Evolutionary conservation across 176 grass and related monocot species (phyloP), one percentile per base, ranked within the genome.

Genomic region (Musa itinerans): DNA sequence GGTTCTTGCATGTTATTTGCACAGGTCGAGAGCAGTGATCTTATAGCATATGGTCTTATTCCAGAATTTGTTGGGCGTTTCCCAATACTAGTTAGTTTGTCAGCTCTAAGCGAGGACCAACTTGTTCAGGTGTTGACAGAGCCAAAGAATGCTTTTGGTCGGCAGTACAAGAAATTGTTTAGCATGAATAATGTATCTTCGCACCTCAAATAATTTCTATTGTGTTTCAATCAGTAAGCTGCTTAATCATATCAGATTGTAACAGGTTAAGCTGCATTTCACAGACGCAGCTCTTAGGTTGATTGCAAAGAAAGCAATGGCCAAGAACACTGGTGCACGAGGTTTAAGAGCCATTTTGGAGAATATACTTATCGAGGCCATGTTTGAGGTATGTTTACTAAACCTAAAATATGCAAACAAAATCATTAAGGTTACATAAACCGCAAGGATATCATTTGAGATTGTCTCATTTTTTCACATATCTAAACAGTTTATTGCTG

Each of bases 21-120:
- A 83, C 80, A 99, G 95, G 95, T 99, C 59, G 95, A 99, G 65
- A 99, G 95, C 82, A 87, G 90, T 73, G 95, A 99, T 80, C 86
- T 99, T 76, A 91, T 99, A 86, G 84, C 95, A 23, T 99, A 94
- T 86, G 95, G 95, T 16, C 86, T 99, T 57, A 99, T 99, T 74
- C 95, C 95, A 0, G 95, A 99, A 83, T 99, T 99, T 87, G 89
- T 99, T 92, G 95, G 95, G 62, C 88, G 95, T 49, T 99, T 99
- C 69, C 95, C 95, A 75, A 83, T 99, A 73, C 83, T 99, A 58
- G 91, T 99, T 78, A 99, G 91, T 76, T 86, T 99, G 71, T 53
- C 80, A 53, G 96, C 96, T 74, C 82, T 99, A 84, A 95, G 86
- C 29, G 86, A 99, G 68, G 86, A 89, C 58, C 91, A 99, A 81